Evolutionary conservation across 2,329 filamentous ascomycete genomes (phyloP).

Genomic region (Coniochaeta hoffmannii): DNA sequence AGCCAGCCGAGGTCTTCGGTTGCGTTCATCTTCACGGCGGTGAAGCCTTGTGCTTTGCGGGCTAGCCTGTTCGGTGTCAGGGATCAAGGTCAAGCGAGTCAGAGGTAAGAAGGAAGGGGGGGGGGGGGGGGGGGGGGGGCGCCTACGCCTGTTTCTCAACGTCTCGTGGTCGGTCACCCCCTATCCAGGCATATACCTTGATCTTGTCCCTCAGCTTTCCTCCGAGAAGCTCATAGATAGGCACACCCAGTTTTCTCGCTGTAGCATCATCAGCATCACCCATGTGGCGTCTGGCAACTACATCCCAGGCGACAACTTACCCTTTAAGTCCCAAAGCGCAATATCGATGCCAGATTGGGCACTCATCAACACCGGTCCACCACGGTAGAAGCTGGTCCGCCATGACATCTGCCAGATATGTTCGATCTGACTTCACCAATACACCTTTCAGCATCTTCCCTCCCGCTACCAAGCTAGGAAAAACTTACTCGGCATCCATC

Average conservation of each 20-base stretch:
- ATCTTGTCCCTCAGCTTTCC: constrained; percentile 57
- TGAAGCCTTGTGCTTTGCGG: constrained; percentile 47
- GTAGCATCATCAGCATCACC: background rate
- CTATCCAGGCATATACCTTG: constrained; percentile 62
- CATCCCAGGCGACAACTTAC: constrained; percentile 13
- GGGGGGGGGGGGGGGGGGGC: no score
- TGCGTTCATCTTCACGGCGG: constrained; percentile 59
- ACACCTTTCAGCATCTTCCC: constrained; percentile 53
- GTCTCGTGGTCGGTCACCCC: constrained; percentile 57
- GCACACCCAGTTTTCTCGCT: constrained; percentile 35
- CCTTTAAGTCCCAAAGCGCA: constrained; percentile 61
- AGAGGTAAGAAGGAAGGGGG: background rate
- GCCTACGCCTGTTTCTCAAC: constrained; percentile 46
- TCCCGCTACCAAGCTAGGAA: constrained; percentile 10
- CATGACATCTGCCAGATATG: constrained; percentile 62
- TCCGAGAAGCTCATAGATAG: constrained; percentile 57
- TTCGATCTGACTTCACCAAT: constrained; percentile 48
- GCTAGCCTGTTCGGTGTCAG: constrained; percentile 27
- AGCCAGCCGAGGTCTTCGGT: constrained; percentile 61
- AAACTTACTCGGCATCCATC: constrained; percentile 50
- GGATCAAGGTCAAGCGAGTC: background rate
- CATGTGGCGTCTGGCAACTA: background rate
- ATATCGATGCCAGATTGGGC: constrained; percentile 63
- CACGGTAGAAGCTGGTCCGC: constrained; percentile 59
- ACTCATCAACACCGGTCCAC: constrained; percentile 64